Conservation (phyloP, 1,284 basidiomycete species). For the Pseudozyma hubeiensis region DNA sequence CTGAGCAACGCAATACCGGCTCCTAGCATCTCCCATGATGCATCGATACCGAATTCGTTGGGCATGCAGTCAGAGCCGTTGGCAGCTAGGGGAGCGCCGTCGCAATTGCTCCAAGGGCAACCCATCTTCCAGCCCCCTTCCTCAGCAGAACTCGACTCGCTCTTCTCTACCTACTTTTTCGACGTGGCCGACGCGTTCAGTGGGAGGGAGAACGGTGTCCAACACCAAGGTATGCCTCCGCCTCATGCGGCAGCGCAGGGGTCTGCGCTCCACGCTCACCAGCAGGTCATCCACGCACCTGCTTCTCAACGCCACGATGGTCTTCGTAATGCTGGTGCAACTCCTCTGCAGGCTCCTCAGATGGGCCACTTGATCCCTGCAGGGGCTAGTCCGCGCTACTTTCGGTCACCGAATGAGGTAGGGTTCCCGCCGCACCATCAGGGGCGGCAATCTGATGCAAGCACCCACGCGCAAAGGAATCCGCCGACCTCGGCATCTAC, state of each 20-base stretch:
- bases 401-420: neutral
- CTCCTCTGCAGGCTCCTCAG: slow-evolving; percentile 2
- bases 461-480: neutral
- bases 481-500: neutral
- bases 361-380: neutral
- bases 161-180: slow-evolving; percentile 53
- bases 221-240: slow-evolving; percentile 6
- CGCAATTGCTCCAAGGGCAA: slow-evolving; percentile 32
- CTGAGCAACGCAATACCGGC: slow-evolving; percentile 15
- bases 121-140: slow-evolving; percentile 48
- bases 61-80: slow-evolving; percentile 6
- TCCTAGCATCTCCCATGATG: neutral
- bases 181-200: slow-evolving; percentile 40
- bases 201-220: slow-evolving; percentile 3
- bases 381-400: slow-evolving; percentile 2
- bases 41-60: slow-evolving; percentile 4
- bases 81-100: slow-evolving; percentile 9
- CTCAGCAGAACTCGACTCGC: slow-evolving; percentile 48
- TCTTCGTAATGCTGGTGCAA: neutral
- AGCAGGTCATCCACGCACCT: no score
- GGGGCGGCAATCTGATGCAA: neutral
- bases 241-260: neutral
- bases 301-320: neutral
- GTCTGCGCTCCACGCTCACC: neutral
- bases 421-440: neutral